These are phyloP conservation scores for Fusarium pseudograminearum DNA, from an alignment of 2,329 filamentous ascomycete species.

Conservation along the genomic window DNA sequence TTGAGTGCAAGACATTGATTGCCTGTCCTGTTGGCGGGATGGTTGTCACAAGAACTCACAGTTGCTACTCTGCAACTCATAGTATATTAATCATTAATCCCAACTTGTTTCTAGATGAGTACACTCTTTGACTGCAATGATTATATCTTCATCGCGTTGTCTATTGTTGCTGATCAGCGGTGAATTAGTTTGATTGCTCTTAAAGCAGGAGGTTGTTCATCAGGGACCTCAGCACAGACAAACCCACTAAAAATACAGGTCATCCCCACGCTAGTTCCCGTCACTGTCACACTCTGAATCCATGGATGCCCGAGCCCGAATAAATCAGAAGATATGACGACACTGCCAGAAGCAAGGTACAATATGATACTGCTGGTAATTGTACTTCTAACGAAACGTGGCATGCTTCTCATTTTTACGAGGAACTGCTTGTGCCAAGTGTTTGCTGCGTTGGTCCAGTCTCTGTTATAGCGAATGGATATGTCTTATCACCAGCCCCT, in stretches of 20 bases:
- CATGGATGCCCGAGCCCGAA: neutral
- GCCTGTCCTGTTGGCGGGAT: neutral
- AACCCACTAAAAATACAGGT: slow-evolving; percentile 5
- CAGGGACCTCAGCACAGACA: neutral
- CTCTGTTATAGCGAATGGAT: neutral
- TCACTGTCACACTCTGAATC: no score
- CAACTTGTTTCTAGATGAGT: neutral
- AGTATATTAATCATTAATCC: neutral
- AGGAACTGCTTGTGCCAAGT: neutral
- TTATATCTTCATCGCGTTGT: neutral
- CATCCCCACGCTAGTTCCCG: neutral
- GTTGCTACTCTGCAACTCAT: no score
- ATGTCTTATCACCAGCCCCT: neutral
- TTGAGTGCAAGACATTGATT: neutral
- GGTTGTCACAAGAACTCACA: neutral
- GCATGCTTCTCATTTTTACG: neutral
- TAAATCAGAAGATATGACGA: neutral
- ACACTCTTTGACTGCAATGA: no score
- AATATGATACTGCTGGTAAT: neutral
- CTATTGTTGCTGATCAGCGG: neutral
- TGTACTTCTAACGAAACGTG: neutral
- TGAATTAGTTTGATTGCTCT: neutral
- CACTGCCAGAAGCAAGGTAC: neutral
- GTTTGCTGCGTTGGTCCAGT: neutral
- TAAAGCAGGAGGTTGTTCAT: neutral